Evolutionary conservation across 148 eudicot genomes (phyloP).

Genomic region (Polygonum aviculare): DNA sequence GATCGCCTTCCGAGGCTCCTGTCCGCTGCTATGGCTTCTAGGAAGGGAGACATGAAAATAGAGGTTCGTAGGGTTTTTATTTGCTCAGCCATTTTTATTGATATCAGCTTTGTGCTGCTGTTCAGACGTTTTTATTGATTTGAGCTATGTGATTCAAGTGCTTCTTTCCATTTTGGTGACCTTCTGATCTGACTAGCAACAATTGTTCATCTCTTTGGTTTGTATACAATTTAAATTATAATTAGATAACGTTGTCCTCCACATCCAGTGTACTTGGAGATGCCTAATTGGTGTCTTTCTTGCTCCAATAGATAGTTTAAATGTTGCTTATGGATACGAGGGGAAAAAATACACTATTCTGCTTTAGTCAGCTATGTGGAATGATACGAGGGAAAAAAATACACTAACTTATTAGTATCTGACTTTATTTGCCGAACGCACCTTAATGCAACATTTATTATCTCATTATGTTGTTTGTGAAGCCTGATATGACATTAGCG

Average conservation of each 20-base stretch:
- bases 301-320: neutral
- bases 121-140: neutral
- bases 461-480: neutral
- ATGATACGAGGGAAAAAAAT: no score
- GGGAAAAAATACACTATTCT: neutral
- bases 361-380: neutral
- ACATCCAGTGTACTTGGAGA: neutral
- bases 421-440: no score
- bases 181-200: neutral
- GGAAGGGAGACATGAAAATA: conserved; percentile 45
- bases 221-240: neutral
- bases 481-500: neutral
- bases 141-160: neutral
- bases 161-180: neutral
- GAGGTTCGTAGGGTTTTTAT: conserved; percentile 30
- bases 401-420: no score
- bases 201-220: neutral
- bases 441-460: neutral
- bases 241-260: neutral
- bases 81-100: neutral
- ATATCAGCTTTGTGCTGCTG: neutral
- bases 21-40: conserved; percentile 61
- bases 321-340: neutral
- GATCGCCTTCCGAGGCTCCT: conserved; percentile 92
- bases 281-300: neutral